These are phyloP conservation scores for Chlamydomonas applanata DNA, from an alignment of 139 green algal species.

Conservation along the genomic window DNA sequence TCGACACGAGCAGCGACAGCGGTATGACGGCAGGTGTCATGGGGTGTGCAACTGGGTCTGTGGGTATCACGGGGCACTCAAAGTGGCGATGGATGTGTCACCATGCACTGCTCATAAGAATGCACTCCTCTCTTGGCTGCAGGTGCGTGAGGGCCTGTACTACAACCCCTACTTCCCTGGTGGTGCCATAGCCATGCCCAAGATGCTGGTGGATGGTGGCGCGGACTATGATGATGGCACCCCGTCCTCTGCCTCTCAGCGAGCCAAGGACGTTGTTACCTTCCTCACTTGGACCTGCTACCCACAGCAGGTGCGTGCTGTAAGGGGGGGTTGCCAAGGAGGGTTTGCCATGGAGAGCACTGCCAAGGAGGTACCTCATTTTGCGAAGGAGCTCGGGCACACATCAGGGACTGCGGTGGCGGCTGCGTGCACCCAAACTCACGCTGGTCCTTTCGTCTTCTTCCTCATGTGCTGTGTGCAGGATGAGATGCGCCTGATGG, in stretches of 20 bases:
- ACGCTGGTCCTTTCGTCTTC: background rate
- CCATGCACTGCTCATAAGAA: no score
- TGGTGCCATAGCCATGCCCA: constrained; percentile 98
- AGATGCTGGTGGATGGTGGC: constrained; percentile 95
- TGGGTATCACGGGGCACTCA: no score
- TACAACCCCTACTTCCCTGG: constrained; percentile 99
- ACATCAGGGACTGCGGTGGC: no score
- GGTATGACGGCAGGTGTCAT: no score
- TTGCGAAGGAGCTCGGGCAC: no score
- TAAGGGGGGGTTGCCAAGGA: no score
- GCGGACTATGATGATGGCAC: constrained; percentile 99
- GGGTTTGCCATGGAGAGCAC: no score
- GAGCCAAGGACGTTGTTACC: constrained; percentile 92
- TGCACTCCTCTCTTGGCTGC: background rate
- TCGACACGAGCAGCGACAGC: background rate
- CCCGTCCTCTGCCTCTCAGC: constrained; percentile 88
- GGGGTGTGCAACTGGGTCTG: no score
- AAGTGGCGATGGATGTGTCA: background rate
- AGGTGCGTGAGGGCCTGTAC: constrained; percentile 95
- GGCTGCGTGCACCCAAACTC: no score
- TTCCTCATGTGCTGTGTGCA: constrained; percentile 11
- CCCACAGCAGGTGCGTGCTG: constrained; percentile 53
- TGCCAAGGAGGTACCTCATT: no score
- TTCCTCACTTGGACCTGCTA: constrained; percentile 92
- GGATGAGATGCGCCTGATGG: constrained; percentile 96